Conservation (phyloP, 306 rosid genomes). For the Parietaria judaica region DNA sequence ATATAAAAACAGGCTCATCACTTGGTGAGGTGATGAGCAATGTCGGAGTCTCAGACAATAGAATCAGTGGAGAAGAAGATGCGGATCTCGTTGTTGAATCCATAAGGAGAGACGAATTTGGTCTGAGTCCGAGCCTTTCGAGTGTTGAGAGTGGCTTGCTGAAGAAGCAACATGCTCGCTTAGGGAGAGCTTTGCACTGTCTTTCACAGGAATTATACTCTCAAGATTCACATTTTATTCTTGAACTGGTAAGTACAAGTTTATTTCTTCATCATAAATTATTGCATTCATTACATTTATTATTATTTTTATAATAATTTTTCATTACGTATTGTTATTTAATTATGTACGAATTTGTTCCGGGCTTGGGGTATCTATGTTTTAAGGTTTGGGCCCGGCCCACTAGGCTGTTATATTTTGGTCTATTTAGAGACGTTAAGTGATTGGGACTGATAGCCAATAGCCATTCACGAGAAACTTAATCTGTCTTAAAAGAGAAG, state of each 20-base stretch:
- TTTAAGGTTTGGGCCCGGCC: too few relatives aligned
- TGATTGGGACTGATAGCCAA: too few relatives aligned
- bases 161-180: slow-evolving; percentile 93
- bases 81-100: slow-evolving; percentile 64
- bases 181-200: slow-evolving; percentile 97
- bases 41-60: slow-evolving; percentile 25
- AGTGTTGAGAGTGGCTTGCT: slow-evolving; percentile 54
- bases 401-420: too few relatives aligned
- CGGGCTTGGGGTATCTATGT: too few relatives aligned
- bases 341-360: too few relatives aligned
- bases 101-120: slow-evolving; percentile 88
- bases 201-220: slow-evolving; percentile 96
- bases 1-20: slow-evolving; percentile 22
- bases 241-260: slow-evolving; percentile 68
- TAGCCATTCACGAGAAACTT: too few relatives aligned
- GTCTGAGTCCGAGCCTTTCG: slow-evolving; percentile 68
- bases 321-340: too few relatives aligned
- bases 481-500: too few relatives aligned
- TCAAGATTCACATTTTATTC: slow-evolving; percentile 96
- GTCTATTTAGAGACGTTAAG: too few relatives aligned
- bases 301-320: too few relatives aligned
- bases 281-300: neutral
- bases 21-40: slow-evolving; percentile 15
- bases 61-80: slow-evolving; percentile 32
- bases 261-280: neutral